Conservation (phyloP, 768 basidiomycete species). For the Tylopilus rubrobrunneus region DNA sequence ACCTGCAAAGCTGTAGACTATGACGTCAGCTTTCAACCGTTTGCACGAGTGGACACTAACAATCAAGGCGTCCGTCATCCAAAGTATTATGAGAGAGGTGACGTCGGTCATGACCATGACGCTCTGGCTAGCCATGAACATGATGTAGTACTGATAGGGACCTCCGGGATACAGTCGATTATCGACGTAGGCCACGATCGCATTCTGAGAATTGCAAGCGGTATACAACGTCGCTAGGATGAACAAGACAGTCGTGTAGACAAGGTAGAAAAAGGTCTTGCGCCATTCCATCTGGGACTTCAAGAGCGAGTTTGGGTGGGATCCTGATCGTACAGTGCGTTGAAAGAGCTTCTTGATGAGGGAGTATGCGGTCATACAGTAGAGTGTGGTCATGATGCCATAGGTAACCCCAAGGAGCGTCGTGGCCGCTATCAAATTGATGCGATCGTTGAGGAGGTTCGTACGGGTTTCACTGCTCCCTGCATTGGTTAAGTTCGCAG, state of each 20-base stretch:
- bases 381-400: slow-evolving; percentile 20
- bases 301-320: slow-evolving; percentile 4
- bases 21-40: background rate
- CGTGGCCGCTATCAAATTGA: slow-evolving; percentile 24
- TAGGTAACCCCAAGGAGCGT: slow-evolving; percentile 22
- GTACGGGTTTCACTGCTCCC: slow-evolving; percentile 1
- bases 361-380: slow-evolving; percentile 14
- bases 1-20: slow-evolving; percentile 18
- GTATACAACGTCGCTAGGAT: slow-evolving; percentile 25
- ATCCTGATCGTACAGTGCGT: slow-evolving; percentile 1
- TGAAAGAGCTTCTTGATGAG: slow-evolving; percentile 21
- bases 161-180: slow-evolving; percentile 27
- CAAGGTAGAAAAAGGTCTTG: slow-evolving; percentile 26
- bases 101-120: slow-evolving; percentile 25
- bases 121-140: slow-evolving; percentile 23
- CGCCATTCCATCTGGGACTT: slow-evolving; percentile 4
- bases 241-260: slow-evolving; percentile 27
- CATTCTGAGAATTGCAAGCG: slow-evolving; percentile 26
- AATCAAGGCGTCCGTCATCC: slow-evolving; percentile 29
- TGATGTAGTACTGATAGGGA: slow-evolving; percentile 21
- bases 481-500: slow-evolving; percentile 6
- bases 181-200: slow-evolving; percentile 28
- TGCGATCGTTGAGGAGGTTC: slow-evolving; percentile 19
- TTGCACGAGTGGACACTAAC: slow-evolving; percentile 11
- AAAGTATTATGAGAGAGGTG: slow-evolving; percentile 23